phyloP scores from a whole-genome alignment of 2,329 filamentous ascomycete genomes.

The Raffaelea arxii region DNA sequence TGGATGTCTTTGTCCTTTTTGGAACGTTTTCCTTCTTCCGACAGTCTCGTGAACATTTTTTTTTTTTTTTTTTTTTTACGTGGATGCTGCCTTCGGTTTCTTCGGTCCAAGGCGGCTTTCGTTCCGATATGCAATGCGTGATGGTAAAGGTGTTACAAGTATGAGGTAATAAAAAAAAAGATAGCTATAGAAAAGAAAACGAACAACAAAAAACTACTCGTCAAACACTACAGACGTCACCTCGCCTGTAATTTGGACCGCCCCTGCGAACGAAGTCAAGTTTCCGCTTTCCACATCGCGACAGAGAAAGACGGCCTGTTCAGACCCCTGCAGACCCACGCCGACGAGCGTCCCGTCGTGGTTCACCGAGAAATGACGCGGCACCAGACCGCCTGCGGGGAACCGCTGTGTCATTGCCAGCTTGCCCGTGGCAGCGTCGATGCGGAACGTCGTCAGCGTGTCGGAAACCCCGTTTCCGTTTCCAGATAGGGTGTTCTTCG shows the following conservation, averaged over 20 bases:
- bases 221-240: conserved; percentile 39
- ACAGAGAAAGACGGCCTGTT: conserved; percentile 50
- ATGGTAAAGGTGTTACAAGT: no score
- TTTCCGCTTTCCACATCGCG: conserved; percentile 50
- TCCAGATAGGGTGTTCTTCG: conserved; percentile 35
- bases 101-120: no score
- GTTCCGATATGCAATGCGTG: no score
- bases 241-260: conserved; percentile 30
- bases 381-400: conserved; percentile 54
- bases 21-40: no score
- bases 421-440: conserved; percentile 42
- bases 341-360: conserved; percentile 53
- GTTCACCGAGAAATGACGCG: conserved; percentile 60
- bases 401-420: conserved; percentile 46
- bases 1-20: no score
- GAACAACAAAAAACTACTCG: conserved; percentile 20
- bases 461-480: conserved; percentile 45
- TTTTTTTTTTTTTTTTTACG: no score
- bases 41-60: no score
- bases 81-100: no score
- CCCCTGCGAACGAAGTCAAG: conserved; percentile 37
- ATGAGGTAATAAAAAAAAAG: neutral
- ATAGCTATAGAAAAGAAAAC: neutral
- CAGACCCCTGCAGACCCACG: conserved; percentile 53
- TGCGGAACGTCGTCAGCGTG: conserved; percentile 52